Evolutionary conservation across 139 green algal genomes (phyloP).

Genomic region (Chlamydomonas asymmetrica): DNA sequence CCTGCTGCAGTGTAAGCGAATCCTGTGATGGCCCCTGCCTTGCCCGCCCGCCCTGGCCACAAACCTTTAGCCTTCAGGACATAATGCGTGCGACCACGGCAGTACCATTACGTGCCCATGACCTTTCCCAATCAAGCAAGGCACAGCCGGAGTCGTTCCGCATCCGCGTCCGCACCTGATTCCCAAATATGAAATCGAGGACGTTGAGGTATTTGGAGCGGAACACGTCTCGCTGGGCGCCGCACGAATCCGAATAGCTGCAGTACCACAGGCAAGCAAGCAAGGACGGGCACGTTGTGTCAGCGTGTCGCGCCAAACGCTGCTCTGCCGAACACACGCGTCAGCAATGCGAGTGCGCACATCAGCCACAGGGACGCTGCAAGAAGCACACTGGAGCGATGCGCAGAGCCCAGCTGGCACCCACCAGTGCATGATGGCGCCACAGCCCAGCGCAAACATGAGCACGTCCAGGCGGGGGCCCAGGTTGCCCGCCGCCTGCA

Average conservation of each 20-base stretch:
- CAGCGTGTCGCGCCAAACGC: no score
- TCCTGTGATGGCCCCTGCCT: no score
- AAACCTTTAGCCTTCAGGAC: no score
- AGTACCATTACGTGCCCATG: no score
- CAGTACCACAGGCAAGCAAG: not conserved
- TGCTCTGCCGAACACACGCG: not conserved
- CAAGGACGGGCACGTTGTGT: not conserved
- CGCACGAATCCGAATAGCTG: slow-evolving; percentile 14
- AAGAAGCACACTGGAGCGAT: no score
- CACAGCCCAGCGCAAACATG: slow-evolving; percentile 75
- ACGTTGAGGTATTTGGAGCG: slow-evolving; percentile 90
- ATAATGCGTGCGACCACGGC: no score
- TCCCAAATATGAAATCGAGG: slow-evolving; percentile 92
- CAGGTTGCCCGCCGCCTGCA: slow-evolving; percentile 14
- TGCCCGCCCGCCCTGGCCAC: no score
- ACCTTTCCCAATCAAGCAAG: no score
- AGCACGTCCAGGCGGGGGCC: slow-evolving; percentile 73
- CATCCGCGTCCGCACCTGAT: slow-evolving; percentile 10
- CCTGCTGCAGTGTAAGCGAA: no score
- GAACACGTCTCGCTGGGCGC: slow-evolving; percentile 84
- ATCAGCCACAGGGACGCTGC: no score
- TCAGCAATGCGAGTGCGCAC: not conserved
- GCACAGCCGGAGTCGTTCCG: not conserved
- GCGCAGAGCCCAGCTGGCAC: slow-evolving; percentile 17
- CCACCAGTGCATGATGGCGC: slow-evolving; percentile 92